Percentiles rank a stretch among this genome's conserved stretches.
Evolutionary conservation across 2,329 filamentous ascomycete genomes (phyloP).

Genomic region (Ceratocystiopsis minuta): DNA sequence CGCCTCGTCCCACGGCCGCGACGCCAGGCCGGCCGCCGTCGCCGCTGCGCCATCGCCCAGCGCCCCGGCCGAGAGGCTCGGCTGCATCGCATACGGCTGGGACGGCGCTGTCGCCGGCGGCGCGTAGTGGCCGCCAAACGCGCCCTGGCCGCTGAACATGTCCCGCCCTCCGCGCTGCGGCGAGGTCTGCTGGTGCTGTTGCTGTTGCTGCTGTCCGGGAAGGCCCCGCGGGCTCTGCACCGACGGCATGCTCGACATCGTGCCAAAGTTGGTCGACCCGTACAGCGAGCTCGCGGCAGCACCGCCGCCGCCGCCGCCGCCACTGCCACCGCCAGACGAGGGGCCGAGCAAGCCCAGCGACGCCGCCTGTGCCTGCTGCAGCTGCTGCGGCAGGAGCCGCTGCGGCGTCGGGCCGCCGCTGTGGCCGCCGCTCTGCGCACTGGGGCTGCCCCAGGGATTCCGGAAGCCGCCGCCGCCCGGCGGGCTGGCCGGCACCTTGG

Average conservation of each 20-base stretch:
- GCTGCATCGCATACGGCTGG: no score
- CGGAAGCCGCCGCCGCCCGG: not conserved
- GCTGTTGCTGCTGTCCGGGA: constrained; percentile 3
- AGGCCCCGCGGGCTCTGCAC: constrained; percentile 17
- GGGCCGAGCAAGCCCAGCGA: not conserved
- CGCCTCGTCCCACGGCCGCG: constrained; percentile 8
- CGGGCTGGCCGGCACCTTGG: constrained; percentile 1
- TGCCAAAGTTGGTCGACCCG: constrained; percentile 12
- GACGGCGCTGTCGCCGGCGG: no score
- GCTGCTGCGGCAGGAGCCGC: constrained; percentile 5
- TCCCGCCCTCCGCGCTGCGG: no score
- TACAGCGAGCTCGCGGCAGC: constrained; percentile 9
- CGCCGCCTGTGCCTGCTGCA: constrained; percentile 6
- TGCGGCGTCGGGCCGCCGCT: no score
- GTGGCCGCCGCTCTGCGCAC: no score
- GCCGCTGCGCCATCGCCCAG: not conserved
- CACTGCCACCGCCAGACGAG: not conserved
- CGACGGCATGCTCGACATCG: constrained; percentile 14
- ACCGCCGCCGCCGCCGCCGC: not conserved
- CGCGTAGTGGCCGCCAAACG: no score
- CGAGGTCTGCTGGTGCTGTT: not conserved
- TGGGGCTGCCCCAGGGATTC: not conserved
- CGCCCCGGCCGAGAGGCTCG: no score
- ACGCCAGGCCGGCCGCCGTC: not conserved
- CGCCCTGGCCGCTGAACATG: no score